Evolutionary conservation across 805 yeast species (phyloP), one percentile per base, ranked within the genome.

Genomic region (Clavispora vitiphila): DNA sequence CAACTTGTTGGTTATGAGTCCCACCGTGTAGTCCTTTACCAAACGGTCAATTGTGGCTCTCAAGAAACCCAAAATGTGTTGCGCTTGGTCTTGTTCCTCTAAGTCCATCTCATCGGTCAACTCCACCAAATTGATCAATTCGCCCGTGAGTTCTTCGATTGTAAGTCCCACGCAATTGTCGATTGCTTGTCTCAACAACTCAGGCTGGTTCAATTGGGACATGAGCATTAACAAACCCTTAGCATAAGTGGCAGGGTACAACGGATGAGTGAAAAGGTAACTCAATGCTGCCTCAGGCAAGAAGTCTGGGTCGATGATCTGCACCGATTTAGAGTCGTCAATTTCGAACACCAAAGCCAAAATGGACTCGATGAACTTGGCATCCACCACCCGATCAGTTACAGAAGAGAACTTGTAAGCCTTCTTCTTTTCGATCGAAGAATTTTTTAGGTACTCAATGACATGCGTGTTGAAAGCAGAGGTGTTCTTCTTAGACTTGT

Each of bases 231-330:
- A 62, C 35, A 90, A 59, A 1, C 80, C 80, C 4, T 65, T 61
- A 8, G 86, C 69, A 45, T 71, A 75, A 15, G 71, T 64, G 12
- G 68, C 61, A 8, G 97, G 96, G 62, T 83, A 89, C 15, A 87
- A 65, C 14, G 96, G 96, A 65, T 91, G 96, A 2, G 96, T 85
- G 47, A 91, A 69, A 25, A 90, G 69, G 56, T 86, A 90, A 1
- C 83, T 76, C 37, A 87, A 61, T 2, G 88, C 70, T 37, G 64
- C 64, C 53, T 81, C 80, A 39, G 93, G 78, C 26, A 74, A 52
- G 42, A 72, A 69, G 14, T 53, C 57, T 11, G 53, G 55, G 35
- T 54, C 43, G 8, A 44, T 40, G 44, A 56, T 48, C 46, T 46
- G 38, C n/a, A 74, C 56, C 46, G 51, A 49, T 10, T 42, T 37